Evolutionary conservation across 352 stramenopile genomes (phyloP).

Genomic region (Pythium phragmitis): DNA sequence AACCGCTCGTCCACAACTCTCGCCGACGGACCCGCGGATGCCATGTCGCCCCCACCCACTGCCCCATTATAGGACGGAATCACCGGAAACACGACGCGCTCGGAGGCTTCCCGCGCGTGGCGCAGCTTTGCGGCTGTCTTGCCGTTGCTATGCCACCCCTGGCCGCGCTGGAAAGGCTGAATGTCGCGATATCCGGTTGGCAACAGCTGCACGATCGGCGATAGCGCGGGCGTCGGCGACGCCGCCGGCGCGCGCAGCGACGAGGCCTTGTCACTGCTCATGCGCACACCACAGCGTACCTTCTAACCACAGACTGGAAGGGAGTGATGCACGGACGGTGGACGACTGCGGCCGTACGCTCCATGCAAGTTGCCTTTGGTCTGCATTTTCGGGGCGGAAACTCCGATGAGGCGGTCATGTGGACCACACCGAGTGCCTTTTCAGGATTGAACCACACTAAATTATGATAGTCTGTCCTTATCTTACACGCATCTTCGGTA

Average conservation of each 20-base stretch:
- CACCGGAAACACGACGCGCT: slow-evolving; percentile 51
- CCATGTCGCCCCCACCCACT: neutral
- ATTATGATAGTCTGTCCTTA: neutral
- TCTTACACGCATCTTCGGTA: neutral
- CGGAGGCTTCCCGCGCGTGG: slow-evolving; percentile 19
- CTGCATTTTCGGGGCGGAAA: neutral
- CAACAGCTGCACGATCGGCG: slow-evolving; percentile 57
- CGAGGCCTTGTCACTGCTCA: slow-evolving; percentile 28
- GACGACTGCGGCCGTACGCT: neutral
- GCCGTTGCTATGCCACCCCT: slow-evolving; percentile 68
- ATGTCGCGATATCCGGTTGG: slow-evolving; percentile 68
- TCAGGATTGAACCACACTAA: slow-evolving; percentile 14
- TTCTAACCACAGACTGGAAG: neutral
- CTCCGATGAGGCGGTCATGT: neutral
- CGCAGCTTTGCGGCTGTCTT: slow-evolving; percentile 30
- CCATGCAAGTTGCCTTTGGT: slow-evolving; percentile 22
- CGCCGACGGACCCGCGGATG: slow-evolving; percentile 11
- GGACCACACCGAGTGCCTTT: slow-evolving; percentile 19
- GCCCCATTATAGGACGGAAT: slow-evolving; percentile 21
- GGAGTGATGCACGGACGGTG: neutral
- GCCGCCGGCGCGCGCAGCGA: slow-evolving; percentile 20
- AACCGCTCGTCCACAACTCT: slow-evolving; percentile 19
- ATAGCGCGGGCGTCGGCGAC: slow-evolving; percentile 30
- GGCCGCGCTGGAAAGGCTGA: slow-evolving; percentile 64
- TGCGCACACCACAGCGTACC: neutral